A percentile compares a stretch with the other conserved stretches of the same genome.
Conservation (phyloP, 352 stramenopile species). For the Globisporangium iwayamae region DNA sequence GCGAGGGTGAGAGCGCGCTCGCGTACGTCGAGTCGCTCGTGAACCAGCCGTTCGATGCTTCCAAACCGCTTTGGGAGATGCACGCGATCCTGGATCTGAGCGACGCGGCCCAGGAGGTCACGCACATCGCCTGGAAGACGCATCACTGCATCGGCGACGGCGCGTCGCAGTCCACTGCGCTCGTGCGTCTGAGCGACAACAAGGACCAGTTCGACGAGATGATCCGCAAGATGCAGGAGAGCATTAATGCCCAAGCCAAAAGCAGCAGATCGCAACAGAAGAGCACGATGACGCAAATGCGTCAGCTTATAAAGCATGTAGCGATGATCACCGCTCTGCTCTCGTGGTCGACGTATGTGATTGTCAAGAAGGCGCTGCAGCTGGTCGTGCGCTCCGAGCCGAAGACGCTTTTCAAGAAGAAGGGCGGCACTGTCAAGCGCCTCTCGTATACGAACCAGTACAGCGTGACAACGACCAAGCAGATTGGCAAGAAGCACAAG, state of each 20-base stretch:
- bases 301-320: slow-evolving; percentile 24
- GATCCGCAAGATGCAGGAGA: slow-evolving; percentile 43
- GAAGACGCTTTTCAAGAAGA: slow-evolving; percentile 62
- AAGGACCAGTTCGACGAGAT: slow-evolving; percentile 58
- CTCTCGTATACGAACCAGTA: slow-evolving; percentile 73
- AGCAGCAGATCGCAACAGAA: slow-evolving; percentile 13
- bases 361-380: slow-evolving; percentile 43
- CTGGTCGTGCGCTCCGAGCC: slow-evolving; percentile 56
- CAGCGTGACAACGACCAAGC: slow-evolving; percentile 69
- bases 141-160: slow-evolving; percentile 81
- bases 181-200: slow-evolving; percentile 74
- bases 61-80: slow-evolving; percentile 75
- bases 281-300: slow-evolving; percentile 18
- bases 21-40: slow-evolving; percentile 66
- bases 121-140: slow-evolving; percentile 61
- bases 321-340: slow-evolving; percentile 30
- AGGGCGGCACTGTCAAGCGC: slow-evolving; percentile 51
- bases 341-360: slow-evolving; percentile 57
- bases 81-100: slow-evolving; percentile 51
- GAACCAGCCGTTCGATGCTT: slow-evolving; percentile 63
- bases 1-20: slow-evolving; percentile 49
- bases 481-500: slow-evolving; percentile 57
- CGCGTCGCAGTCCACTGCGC: slow-evolving; percentile 53
- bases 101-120: slow-evolving; percentile 23
- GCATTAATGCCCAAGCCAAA: slow-evolving; percentile 17